Conservation (phyloP, 148 eudicot species). For the Vaccinium myrtillus region DNA sequence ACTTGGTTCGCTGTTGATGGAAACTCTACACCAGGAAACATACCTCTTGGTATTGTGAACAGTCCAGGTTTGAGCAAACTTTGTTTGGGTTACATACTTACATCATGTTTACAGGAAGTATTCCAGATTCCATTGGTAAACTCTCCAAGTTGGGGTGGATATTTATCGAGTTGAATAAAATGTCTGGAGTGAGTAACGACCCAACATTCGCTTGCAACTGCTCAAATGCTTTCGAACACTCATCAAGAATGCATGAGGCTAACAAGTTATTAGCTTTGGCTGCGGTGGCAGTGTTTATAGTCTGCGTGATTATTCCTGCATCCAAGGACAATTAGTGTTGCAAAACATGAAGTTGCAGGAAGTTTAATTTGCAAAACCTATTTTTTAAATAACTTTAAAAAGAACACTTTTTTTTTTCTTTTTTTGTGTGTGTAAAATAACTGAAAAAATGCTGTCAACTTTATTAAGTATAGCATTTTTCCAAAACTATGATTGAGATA, state of each 20-base stretch:
- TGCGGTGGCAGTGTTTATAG: background rate
- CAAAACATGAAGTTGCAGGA: background rate
- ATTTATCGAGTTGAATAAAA: too few relatives aligned
- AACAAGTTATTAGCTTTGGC: background rate
- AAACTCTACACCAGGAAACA: constrained; percentile 12
- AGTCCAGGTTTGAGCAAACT: background rate
- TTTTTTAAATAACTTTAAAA: too few relatives aligned
- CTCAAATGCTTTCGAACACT: background rate
- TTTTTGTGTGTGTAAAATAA: too few relatives aligned
- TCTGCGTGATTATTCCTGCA: background rate
- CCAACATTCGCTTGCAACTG: background rate
- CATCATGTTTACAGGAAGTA: constrained; percentile 3
- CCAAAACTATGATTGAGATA: too few relatives aligned
- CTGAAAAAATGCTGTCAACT: too few relatives aligned
- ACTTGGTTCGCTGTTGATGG: background rate
- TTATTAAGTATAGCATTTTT: too few relatives aligned
- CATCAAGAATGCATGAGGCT: background rate
- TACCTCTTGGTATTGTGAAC: constrained; percentile 17
- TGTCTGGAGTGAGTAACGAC: background rate
- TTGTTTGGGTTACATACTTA: background rate
- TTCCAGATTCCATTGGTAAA: constrained; percentile 18
- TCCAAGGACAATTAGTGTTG: background rate
- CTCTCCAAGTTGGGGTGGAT: background rate
- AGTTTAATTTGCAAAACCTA: too few relatives aligned
- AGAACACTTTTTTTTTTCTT: too few relatives aligned